These are phyloP conservation scores for Colletotrichum caudatum DNA, from an alignment of 2,329 filamentous ascomycete genomes.

Conservation along the genomic window DNA sequence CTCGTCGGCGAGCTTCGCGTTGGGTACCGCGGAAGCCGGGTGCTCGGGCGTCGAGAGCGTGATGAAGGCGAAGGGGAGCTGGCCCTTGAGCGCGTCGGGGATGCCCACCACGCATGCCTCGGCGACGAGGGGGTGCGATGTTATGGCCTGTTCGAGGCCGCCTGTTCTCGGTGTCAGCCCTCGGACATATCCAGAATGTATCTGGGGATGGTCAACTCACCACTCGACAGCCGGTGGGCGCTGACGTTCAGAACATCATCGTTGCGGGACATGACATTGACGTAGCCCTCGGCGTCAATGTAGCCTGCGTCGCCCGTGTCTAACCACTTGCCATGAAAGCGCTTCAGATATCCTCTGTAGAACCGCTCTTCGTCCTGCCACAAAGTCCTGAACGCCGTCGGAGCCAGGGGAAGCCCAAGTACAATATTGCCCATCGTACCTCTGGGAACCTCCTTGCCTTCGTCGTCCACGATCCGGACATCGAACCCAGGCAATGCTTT, in stretches of 20 bases:
- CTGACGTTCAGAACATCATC: constrained; percentile 98
- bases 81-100: constrained; percentile 87
- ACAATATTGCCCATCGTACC: constrained; percentile 94
- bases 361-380: constrained; percentile 90
- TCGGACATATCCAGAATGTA: not conserved
- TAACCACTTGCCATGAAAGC: constrained; percentile 85
- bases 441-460: constrained; percentile 75
- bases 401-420: constrained; percentile 82
- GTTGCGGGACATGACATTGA: constrained; percentile 72
- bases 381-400: constrained; percentile 85
- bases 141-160: constrained; percentile 90
- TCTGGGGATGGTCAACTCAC: constrained; percentile 58
- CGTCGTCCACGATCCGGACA: constrained; percentile 84
- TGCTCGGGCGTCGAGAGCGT: constrained; percentile 63
- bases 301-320: constrained; percentile 93
- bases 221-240: constrained; percentile 89
- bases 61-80: constrained; percentile 91
- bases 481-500: constrained; percentile 95
- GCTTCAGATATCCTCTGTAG: constrained; percentile 84
- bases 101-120: constrained; percentile 90
- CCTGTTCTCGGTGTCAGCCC: constrained; percentile 60
- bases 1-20: constrained; percentile 63
- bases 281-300: constrained; percentile 79
- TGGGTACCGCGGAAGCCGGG: constrained; percentile 63
- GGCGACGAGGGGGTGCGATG: constrained; percentile 80